Percentiles rank a stretch among this genome's conserved stretches.
phyloP scores from a whole-genome alignment of 495 filamentous ascomycete genomes.

The Arthonia radiata region DNA sequence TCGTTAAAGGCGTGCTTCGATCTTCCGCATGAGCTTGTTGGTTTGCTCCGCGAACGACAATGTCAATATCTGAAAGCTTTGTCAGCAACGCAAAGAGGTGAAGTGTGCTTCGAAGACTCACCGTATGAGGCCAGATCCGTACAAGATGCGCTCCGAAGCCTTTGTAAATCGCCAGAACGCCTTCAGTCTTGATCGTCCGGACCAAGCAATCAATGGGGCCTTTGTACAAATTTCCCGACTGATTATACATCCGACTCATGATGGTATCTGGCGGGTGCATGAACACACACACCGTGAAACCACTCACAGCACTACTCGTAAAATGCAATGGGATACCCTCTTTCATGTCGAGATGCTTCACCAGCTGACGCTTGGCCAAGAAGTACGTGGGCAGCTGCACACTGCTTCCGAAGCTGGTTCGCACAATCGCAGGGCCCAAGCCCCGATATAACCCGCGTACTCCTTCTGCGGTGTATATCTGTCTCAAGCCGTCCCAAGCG shows the following conservation, averaged over 20 bases:
- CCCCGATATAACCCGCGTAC: conserved; percentile 66
- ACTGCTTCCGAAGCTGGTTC: conserved; percentile 82
- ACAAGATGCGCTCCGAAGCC: conserved; percentile 90
- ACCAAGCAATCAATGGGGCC: conserved; percentile 77
- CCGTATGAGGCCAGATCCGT: conserved; percentile 80
- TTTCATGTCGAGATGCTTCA: conserved; percentile 59
- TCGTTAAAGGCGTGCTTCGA: too few species aligned
- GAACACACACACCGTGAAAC: conserved; percentile 87
- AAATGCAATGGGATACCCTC: conserved; percentile 81
- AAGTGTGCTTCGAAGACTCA: conserved; percentile 12
- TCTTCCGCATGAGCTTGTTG: conserved; percentile 60
- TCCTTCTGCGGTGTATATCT: conserved; percentile 59
- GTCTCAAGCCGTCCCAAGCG: conserved; percentile 52
- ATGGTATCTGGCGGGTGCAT: conserved; percentile 99
- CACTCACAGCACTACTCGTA: conserved; percentile 67
- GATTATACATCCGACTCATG: conserved; percentile 98
- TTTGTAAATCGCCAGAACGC: conserved; percentile 87
- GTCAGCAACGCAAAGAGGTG: conserved; percentile 1
- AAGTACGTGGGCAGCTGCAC: conserved; percentile 97
- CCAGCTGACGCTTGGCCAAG: conserved; percentile 74
- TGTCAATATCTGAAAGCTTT: conserved; percentile 44
- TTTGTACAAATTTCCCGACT: conserved; percentile 85
- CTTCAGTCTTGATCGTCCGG: conserved; percentile 81
- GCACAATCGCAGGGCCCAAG: conserved; percentile 82
- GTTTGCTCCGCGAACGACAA: conserved; percentile 91